Conservation (phyloP, 441 rosid species). For the Aleurites moluccanus region DNA sequence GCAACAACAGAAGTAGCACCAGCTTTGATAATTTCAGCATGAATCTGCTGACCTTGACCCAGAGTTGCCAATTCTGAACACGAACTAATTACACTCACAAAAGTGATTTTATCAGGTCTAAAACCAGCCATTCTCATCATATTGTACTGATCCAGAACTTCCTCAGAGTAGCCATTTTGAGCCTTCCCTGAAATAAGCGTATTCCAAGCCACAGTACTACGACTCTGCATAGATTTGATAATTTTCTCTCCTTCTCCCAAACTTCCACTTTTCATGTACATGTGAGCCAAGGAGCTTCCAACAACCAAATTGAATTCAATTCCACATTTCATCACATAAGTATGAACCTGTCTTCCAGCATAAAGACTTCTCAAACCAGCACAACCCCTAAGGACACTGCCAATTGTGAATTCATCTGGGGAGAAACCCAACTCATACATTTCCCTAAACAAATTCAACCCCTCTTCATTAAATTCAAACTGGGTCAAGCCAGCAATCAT, state of each 20-base stretch:
- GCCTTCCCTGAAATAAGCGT: constrained; percentile 78
- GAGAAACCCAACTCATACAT: constrained; percentile 58
- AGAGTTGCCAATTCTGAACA: constrained; percentile 81
- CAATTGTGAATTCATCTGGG: constrained; percentile 68
- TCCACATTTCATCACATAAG: constrained; percentile 55
- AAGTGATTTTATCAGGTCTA: constrained; percentile 69
- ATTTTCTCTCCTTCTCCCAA: constrained; percentile 65
- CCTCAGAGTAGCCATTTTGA: constrained; percentile 67
- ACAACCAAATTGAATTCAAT: constrained; percentile 56
- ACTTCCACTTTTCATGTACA: constrained; percentile 75
- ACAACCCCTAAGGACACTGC: constrained; percentile 76
- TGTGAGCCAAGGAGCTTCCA: constrained; percentile 82
- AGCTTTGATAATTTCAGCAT: constrained; percentile 63
- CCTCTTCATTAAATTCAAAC: constrained; percentile 64
- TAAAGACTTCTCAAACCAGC: constrained; percentile 54
- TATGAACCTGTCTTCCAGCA: constrained; percentile 67
- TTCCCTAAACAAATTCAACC: constrained; percentile 48
- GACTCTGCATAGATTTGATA: constrained; percentile 54
- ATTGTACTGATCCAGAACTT: constrained; percentile 56
- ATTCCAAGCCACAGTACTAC: constrained; percentile 75
- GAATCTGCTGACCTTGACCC: constrained; percentile 89
- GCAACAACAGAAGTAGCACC: constrained; percentile 53
- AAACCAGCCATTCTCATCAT: constrained; percentile 65
- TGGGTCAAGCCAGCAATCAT: constrained; percentile 62
- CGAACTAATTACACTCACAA: constrained; percentile 71